Conservation (phyloP, 306 rosid species). For the Vigna trinervia region DNA sequence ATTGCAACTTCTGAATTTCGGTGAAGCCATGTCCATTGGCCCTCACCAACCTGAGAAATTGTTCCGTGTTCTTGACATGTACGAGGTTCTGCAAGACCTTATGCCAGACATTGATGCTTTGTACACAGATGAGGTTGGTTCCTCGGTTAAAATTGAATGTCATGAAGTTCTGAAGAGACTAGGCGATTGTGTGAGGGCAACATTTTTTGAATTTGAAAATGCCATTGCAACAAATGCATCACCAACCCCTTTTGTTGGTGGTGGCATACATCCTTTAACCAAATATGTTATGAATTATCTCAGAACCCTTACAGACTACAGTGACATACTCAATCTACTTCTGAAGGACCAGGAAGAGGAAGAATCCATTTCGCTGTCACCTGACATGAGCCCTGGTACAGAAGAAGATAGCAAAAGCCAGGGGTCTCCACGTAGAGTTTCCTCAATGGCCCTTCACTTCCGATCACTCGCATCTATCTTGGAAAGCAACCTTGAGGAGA, state of each 20-base stretch:
- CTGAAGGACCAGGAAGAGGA: conserved; percentile 63
- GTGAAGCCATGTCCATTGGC: conserved; percentile 91
- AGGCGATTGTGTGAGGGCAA: conserved; percentile 73
- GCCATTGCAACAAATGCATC: conserved; percentile 79
- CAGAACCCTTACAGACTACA: conserved; percentile 70
- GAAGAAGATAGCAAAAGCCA: conserved; percentile 56
- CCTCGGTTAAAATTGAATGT: conserved; percentile 67
- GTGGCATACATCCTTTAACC: conserved; percentile 86
- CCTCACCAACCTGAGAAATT: conserved; percentile 91
- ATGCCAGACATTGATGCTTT: conserved; percentile 70
- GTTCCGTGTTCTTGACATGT: conserved; percentile 86
- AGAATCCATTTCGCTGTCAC: conserved; percentile 54
- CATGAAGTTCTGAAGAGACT: conserved; percentile 77
- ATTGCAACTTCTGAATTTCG: conserved; percentile 86
- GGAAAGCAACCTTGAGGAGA: conserved; percentile 77
- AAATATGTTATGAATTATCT: conserved; percentile 91
- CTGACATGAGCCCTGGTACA: conserved; percentile 61
- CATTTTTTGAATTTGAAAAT: conserved; percentile 72
- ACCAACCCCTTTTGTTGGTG: conserved; percentile 67
- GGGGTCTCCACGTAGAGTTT: conserved; percentile 48
- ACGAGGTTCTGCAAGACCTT: conserved; percentile 80
- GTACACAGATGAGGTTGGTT: conserved; percentile 73
- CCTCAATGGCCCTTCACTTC: conserved; percentile 68
- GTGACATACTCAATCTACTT: conserved; percentile 69
- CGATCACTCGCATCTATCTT: conserved; percentile 67